phyloP scores from a whole-genome alignment of 495 filamentous ascomycete genomes.

The Jackrogersella minutella region DNA sequence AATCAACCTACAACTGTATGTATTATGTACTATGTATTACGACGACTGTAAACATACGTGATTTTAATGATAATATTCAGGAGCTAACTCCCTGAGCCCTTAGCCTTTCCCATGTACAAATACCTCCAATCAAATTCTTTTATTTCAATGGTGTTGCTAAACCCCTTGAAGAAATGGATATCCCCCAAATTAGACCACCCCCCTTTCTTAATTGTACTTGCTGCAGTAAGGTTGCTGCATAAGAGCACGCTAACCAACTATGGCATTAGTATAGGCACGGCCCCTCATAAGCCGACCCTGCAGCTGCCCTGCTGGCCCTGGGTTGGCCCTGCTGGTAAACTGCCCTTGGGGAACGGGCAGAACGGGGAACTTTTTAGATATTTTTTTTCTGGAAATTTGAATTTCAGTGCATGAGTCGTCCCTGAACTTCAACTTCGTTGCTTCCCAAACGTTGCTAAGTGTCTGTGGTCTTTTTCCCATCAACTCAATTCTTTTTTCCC shows the following conservation, averaged over 20 bases:
- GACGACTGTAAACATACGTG: neutral
- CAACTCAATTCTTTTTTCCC: constrained; percentile 21
- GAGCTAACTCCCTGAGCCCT: constrained; percentile 4
- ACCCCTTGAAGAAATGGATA: constrained; percentile 12
- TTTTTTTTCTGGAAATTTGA: constrained; percentile 42
- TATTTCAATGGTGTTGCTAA: constrained; percentile 19
- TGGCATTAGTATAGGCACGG: constrained; percentile 28
- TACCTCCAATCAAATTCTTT: neutral
- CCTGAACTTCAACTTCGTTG: constrained; percentile 12
- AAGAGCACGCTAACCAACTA: constrained; percentile 10
- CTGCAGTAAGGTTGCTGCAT: constrained; percentile 20
- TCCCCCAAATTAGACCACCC: constrained; percentile 32
- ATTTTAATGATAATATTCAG: constrained; percentile 3
- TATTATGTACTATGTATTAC: neutral
- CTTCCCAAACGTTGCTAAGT: no score
- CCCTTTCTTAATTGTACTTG: constrained; percentile 22
- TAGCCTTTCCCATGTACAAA: neutral
- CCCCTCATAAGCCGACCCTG: constrained; percentile 32
- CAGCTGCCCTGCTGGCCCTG: neutral
- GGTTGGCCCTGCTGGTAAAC: neutral
- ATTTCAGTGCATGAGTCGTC: constrained; percentile 20
- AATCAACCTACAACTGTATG: no score
- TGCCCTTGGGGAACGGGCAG: constrained; percentile 8
- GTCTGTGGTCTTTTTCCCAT: constrained; percentile 9
- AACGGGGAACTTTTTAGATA: neutral